A percentile compares a stretch with the other conserved stretches of the same genome.
Evolutionary conservation across 2,329 filamentous ascomycete genomes (phyloP).

Genomic region (Trichophyton benhamiae): DNA sequence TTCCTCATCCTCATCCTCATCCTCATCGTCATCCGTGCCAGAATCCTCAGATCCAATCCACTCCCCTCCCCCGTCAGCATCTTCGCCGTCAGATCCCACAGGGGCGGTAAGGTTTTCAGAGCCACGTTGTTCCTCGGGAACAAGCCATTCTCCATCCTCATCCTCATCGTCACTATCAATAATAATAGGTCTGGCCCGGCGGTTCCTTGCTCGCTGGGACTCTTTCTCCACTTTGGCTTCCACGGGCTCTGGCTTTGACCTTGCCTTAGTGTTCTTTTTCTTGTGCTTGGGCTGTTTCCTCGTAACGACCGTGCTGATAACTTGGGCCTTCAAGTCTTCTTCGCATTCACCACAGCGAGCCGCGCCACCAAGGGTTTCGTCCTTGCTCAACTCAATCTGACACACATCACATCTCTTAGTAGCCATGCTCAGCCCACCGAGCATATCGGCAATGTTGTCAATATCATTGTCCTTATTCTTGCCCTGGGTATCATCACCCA

Average conservation of each 20-base stretch:
- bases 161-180: conserved; percentile 47
- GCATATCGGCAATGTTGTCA: conserved; percentile 72
- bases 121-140: conserved; percentile 53
- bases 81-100: conserved; percentile 75
- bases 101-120: conserved; percentile 56
- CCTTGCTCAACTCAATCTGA: conserved; percentile 51
- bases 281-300: conserved; percentile 35
- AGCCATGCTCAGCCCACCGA: conserved; percentile 70
- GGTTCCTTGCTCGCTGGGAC: conserved; percentile 18
- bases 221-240: conserved; percentile 14
- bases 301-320: conserved; percentile 24
- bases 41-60: conserved; percentile 63
- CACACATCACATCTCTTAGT: conserved; percentile 75
- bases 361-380: conserved; percentile 41
- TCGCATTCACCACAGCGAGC: conserved; percentile 63
- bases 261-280: conserved; percentile 26
- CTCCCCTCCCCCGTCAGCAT: conserved; percentile 76
- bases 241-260: conserved; percentile 27
- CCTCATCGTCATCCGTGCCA: conserved; percentile 29
- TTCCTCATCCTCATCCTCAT: conserved; percentile 21
- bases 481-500: conserved; percentile 47
- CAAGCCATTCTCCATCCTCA: conserved; percentile 67
- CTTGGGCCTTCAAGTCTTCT: conserved; percentile 55
- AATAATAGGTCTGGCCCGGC: conserved; percentile 34
- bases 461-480: conserved; percentile 49